phyloP scores from a whole-genome alignment of 495 filamentous ascomycete genomes.

The Poronia punctata region DNA sequence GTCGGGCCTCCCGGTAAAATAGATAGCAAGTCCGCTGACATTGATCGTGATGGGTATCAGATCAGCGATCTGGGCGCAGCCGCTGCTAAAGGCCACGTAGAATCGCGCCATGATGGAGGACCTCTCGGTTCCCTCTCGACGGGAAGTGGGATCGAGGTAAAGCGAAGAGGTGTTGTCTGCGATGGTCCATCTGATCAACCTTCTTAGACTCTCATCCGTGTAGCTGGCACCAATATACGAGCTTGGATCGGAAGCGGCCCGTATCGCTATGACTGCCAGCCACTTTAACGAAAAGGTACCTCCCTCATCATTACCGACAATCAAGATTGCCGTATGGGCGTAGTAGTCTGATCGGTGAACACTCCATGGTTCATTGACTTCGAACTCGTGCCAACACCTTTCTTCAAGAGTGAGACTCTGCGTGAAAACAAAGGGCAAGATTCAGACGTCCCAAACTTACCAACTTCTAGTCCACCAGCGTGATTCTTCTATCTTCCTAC shows the following conservation, averaged over 20 bases:
- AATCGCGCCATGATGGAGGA: neutral
- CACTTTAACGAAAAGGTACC: neutral
- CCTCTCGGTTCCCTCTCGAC: neutral
- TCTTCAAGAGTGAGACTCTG: too few relatives aligned
- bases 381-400: neutral
- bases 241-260: neutral
- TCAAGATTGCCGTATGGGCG: neutral
- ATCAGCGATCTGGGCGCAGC: neutral
- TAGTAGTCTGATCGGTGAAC: neutral
- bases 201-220: neutral
- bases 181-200: neutral
- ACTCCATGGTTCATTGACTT: neutral
- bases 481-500: neutral
- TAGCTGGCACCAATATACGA: neutral
- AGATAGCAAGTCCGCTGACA: neutral
- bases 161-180: neutral
- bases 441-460: neutral
- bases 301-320: neutral
- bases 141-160: neutral
- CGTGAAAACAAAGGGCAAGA: neutral
- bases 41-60: neutral
- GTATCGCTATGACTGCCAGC: neutral
- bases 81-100: neutral
- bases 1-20: too few relatives aligned
- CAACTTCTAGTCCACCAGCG: neutral